Conservation (phyloP, 179 eudicot species). For the Spinacia oleracea region DNA sequence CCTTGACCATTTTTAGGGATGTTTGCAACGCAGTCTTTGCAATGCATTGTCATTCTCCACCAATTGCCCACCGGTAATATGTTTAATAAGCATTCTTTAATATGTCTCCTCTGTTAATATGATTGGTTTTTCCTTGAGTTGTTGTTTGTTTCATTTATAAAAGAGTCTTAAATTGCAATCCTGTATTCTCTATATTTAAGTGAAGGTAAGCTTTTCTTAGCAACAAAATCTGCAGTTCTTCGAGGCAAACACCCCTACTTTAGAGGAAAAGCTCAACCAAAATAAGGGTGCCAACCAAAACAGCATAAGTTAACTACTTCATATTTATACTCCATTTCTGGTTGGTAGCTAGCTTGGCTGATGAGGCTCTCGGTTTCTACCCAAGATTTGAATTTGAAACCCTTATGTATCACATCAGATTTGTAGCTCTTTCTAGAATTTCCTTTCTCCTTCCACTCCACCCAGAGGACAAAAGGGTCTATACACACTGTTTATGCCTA, state of each 20-base stretch:
- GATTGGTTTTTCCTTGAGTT: neutral
- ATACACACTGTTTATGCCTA: no score
- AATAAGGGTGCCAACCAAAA: neutral
- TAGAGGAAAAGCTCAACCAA: neutral
- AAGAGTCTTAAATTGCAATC: neutral
- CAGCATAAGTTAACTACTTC: neutral
- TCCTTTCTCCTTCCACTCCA: neutral
- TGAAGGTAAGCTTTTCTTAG: neutral
- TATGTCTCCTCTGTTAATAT: neutral
- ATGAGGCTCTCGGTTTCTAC: neutral
- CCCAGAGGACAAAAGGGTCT: neutral
- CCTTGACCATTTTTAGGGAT: conserved; percentile 75
- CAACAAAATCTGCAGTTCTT: neutral
- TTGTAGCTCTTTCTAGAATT: neutral
- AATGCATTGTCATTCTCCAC: conserved; percentile 94
- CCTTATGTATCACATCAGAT: neutral
- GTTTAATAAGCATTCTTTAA: conserved; percentile 11
- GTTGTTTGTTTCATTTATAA: neutral
- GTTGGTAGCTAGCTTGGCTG: neutral
- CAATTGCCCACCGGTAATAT: conserved; percentile 98
- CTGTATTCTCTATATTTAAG: neutral
- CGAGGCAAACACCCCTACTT: neutral
- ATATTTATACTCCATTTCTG: no score
- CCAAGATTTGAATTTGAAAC: neutral
- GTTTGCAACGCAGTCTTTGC: conserved; percentile 96